These are phyloP conservation scores for Abelmoschus esculentus DNA, from an alignment of 345 rosid genomes.

Conservation along the genomic window DNA sequence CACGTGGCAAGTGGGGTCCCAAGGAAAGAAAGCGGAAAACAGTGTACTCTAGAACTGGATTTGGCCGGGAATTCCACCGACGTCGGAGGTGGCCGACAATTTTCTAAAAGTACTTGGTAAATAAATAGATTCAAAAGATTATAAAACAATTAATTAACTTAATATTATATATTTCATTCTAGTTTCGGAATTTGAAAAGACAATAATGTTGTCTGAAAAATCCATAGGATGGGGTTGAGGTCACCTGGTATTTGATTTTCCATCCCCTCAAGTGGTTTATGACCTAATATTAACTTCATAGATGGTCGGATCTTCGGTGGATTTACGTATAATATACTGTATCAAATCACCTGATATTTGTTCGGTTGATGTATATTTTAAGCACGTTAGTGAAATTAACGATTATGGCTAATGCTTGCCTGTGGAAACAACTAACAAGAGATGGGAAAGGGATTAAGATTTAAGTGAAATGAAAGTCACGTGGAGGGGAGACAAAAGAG, in stretches of 20 bases:
- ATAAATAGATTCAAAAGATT: too few species aligned
- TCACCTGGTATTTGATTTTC: not conserved
- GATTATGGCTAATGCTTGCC: too few species aligned
- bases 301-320: not conserved
- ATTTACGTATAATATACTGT: not conserved
- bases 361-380: too few species aligned
- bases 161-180: too few species aligned
- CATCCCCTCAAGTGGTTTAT: not conserved
- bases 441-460: too few species aligned
- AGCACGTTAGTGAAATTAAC: too few species aligned
- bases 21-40: not conserved
- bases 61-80: not conserved
- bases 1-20: too few species aligned
- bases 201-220: not conserved
- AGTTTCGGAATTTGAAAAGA: not conserved
- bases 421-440: too few species aligned
- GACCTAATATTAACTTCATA: not conserved
- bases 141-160: too few species aligned
- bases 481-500: too few species aligned
- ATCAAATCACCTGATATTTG: too few species aligned
- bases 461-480: too few species aligned
- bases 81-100: slow-evolving; percentile 18
- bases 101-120: not conserved
- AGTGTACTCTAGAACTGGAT: slow-evolving; percentile 2
- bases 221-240: not conserved